These are phyloP conservation scores for Candida wancherniae DNA, from an alignment of 805 yeast genomes.

Conservation along the genomic window DNA sequence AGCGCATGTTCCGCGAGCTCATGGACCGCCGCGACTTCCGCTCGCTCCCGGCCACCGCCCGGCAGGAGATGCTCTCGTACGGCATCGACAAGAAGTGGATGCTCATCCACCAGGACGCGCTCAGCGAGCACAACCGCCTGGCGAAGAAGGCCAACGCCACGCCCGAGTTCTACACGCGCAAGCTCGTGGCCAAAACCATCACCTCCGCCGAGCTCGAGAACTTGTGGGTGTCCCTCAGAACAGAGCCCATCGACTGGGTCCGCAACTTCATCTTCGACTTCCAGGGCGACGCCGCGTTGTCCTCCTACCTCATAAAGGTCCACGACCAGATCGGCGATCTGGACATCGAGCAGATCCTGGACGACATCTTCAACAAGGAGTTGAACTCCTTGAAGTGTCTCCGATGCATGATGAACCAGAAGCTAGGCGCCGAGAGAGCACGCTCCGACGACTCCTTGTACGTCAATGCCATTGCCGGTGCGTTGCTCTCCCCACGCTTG, in stretches of 20 bases:
- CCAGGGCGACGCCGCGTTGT: slow-evolving; percentile 78
- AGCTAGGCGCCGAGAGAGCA: slow-evolving; percentile 58
- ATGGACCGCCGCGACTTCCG: slow-evolving; percentile 81
- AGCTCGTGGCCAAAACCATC: slow-evolving; percentile 65
- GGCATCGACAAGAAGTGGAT: slow-evolving; percentile 83
- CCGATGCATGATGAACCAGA: slow-evolving; percentile 63
- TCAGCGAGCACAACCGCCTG: slow-evolving; percentile 64
- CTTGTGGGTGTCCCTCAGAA: slow-evolving; percentile 85
- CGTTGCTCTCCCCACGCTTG: slow-evolving; percentile 69
- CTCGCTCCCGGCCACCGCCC: slow-evolving; percentile 65
- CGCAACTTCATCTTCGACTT: slow-evolving; percentile 59
- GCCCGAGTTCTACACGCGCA: slow-evolving; percentile 74
- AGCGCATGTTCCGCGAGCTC: slow-evolving; percentile 68
- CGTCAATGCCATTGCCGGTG: slow-evolving; percentile 62
- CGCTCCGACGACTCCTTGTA: slow-evolving; percentile 36
- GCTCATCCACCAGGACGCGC: slow-evolving; percentile 80
- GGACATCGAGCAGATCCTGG: slow-evolving; percentile 33
- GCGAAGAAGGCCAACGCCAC: slow-evolving; percentile 34
- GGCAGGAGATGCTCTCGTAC: slow-evolving; percentile 69
- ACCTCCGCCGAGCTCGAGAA: slow-evolving; percentile 69
- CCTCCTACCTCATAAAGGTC: slow-evolving; percentile 49
- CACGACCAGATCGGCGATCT: slow-evolving; percentile 40
- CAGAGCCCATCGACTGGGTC: slow-evolving; percentile 85
- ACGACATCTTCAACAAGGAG: slow-evolving; percentile 64
- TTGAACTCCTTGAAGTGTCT: slow-evolving; percentile 72